Base-by-base conservation (phyloP, 1,139 yeast genomes). In the Torulaspora pretoriensis region DNA sequence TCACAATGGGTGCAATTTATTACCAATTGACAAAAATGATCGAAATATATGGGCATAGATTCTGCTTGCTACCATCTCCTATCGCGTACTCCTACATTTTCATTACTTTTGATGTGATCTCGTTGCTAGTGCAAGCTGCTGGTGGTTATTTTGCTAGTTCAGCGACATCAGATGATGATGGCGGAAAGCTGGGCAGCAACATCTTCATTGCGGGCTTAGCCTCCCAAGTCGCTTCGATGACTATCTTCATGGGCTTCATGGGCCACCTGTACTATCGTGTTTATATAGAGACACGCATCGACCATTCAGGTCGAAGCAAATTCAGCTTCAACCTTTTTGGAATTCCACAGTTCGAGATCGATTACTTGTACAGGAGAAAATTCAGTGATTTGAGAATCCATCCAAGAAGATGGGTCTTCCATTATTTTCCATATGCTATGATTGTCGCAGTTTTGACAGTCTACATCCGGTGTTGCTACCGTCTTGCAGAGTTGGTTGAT, bases 1-100 rank as follows among this genome's bases (percentile, higher is more conserved):
- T 90, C 63, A 73, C 86, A 44, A 85, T 87, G 89, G 97, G 85
- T 3, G 96, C 95, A 3, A 72, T 89, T 7, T 89, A 89, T 65
- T 85, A 78, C 57, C 68, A 83, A 41, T 72, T 88, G 56, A 94
- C 89, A 3, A 88, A 86, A 63, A 56, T 84, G 51, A 78, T 84
- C 36, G 78, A 83, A 42, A 70, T 86, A 5, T 84, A 79, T 62
- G 95, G 95, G 5, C 69, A 77, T 40, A 64, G 72, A 33, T 81
- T 69, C 56, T 79, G 94, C 1, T 59, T 75, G 0, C 64, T 89
- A 48, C 77, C 74, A 53, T 57, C 63, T 3, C 96, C 97, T 3
- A 78, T 84, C 79, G 74, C 77, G 64, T 89, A 88, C 63, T 76
- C 89, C 0, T 78, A 80, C 55, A 70, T 83, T 25, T 86, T 85